Percentiles rank a stretch among this genome's conserved stretches.
Conservation (phyloP, 1,139 yeast species). For the Geotrichum aggregatum region DNA sequence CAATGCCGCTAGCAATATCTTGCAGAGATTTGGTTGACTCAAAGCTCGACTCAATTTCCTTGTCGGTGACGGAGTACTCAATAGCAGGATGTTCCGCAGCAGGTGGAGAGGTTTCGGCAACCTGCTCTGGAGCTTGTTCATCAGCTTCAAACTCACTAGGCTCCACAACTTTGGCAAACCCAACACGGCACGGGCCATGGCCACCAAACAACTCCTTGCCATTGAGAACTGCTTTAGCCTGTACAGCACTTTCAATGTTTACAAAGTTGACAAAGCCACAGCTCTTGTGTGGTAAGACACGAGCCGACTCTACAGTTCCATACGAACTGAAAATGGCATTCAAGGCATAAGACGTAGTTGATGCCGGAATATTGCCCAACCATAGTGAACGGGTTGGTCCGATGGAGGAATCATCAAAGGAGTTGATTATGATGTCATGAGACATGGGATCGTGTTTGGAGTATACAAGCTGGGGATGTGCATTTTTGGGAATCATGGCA, state of each 20-base stretch:
- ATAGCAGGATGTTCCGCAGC: slow-evolving; percentile 8
- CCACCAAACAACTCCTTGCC: slow-evolving; percentile 83
- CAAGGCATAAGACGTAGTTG: slow-evolving; percentile 45
- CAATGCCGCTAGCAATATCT: slow-evolving; percentile 32
- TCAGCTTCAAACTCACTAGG: slow-evolving; percentile 13
- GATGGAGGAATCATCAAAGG: slow-evolving; percentile 61
- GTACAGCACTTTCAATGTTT: slow-evolving; percentile 70
- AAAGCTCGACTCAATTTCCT: slow-evolving; percentile 24
- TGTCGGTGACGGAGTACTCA: slow-evolving; percentile 25
- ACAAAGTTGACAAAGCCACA: slow-evolving; percentile 73
- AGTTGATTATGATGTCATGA: slow-evolving; percentile 22
- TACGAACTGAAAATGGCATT: slow-evolving; percentile 48
- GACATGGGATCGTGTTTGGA: slow-evolving; percentile 19
- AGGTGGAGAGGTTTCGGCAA: not conserved
- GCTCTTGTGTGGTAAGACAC: slow-evolving; percentile 51
- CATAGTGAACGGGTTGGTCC: slow-evolving; percentile 77
- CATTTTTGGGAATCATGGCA: not conserved
- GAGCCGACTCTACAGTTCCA: slow-evolving; percentile 56
- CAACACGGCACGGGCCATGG: slow-evolving; percentile 41
- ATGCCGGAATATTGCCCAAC: slow-evolving; percentile 69
- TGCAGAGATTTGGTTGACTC: slow-evolving; percentile 30
- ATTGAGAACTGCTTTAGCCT: slow-evolving; percentile 69
- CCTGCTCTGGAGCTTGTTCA: not conserved
- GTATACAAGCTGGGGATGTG: slow-evolving; percentile 4
- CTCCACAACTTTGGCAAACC: slow-evolving; percentile 39